A percentile compares a stretch with the other conserved stretches of the same genome.
These are phyloP conservation scores for Alternaria alternata DNA, from an alignment of 2,329 filamentous ascomycete species.

Conservation along the genomic window DNA sequence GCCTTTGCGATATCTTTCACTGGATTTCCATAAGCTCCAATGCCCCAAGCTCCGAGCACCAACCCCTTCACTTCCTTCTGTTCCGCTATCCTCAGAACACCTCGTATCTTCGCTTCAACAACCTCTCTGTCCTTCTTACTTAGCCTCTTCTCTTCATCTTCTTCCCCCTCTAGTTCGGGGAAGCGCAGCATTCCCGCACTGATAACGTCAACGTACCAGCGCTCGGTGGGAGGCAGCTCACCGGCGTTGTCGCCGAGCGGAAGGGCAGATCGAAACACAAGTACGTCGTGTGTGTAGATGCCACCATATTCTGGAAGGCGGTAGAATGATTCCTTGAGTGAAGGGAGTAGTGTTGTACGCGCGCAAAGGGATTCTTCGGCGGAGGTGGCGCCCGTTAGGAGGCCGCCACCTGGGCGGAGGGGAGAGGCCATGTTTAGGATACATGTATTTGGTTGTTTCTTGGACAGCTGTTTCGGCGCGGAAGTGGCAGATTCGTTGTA, in stretches of 20 bases:
- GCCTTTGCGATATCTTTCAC: slow-evolving; percentile 65
- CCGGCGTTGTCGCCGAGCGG: slow-evolving; percentile 44
- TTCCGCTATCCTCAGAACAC: slow-evolving; percentile 62
- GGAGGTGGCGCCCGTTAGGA: slow-evolving; percentile 66
- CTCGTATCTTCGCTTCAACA: slow-evolving; percentile 64
- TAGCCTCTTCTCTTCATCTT: slow-evolving; percentile 50
- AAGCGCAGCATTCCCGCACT: slow-evolving; percentile 67
- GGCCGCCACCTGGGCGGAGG: slow-evolving; percentile 67
- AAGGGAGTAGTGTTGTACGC: slow-evolving; percentile 67
- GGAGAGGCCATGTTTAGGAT: slow-evolving; percentile 72
- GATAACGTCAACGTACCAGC: slow-evolving; percentile 67
- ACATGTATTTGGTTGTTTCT: slow-evolving; percentile 54
- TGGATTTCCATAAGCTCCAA: slow-evolving; percentile 70
- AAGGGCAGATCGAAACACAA: slow-evolving; percentile 62
- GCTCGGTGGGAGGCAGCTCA: slow-evolving; percentile 56
- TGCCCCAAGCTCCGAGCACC: slow-evolving; percentile 71
- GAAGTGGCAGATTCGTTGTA: slow-evolving; percentile 1
- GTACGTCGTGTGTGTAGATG: slow-evolving; percentile 65
- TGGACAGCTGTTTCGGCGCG: slow-evolving; percentile 8
- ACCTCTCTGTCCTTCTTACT: slow-evolving; percentile 60
- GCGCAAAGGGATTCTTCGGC: slow-evolving; percentile 71
- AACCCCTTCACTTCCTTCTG: slow-evolving; percentile 57
- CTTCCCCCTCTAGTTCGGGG: slow-evolving; percentile 58
- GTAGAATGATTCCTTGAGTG: slow-evolving; percentile 66
- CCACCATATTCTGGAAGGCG: slow-evolving; percentile 66